A percentile compares a stretch with the other conserved stretches of the same genome.
Conservation (phyloP, 1,284 basidiomycete species). For the Taiwanofungus camphoratus region DNA sequence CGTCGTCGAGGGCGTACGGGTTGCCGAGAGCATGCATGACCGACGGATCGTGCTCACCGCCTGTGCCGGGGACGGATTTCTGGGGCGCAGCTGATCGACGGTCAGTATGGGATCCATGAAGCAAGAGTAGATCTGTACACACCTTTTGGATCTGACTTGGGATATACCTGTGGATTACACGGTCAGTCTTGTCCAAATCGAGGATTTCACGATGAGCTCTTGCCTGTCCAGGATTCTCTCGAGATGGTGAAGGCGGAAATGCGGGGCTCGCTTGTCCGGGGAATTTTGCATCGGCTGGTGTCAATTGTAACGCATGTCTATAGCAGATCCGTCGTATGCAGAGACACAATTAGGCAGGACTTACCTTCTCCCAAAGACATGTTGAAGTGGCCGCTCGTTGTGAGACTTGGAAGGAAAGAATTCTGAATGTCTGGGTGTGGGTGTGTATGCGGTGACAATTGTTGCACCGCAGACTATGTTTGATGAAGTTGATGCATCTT, state of each 20-base stretch:
- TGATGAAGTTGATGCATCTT: too few species aligned
- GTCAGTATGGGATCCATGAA: too few species aligned
- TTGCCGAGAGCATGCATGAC: slow-evolving; percentile 16
- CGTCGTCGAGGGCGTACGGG: slow-evolving; percentile 20
- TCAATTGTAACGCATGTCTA: neutral
- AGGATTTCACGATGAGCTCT: neutral
- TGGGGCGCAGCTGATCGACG: slow-evolving; percentile 19
- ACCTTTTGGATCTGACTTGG: slow-evolving; percentile 25
- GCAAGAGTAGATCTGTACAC: neutral
- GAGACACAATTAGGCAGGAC: too few species aligned
- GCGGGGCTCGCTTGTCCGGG: slow-evolving; percentile 18
- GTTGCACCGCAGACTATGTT: too few species aligned
- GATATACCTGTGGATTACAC: slow-evolving; percentile 19
- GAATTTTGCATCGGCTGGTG: slow-evolving; percentile 25
- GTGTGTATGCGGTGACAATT: neutral
- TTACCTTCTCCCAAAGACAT: slow-evolving; percentile 7
- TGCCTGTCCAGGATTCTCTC: slow-evolving; percentile 28
- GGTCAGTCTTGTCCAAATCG: neutral
- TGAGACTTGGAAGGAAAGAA: neutral
- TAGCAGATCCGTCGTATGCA: too few species aligned
- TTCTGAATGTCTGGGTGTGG: neutral
- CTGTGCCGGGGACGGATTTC: slow-evolving; percentile 24
- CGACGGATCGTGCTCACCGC: slow-evolving; percentile 15
- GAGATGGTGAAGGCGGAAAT: slow-evolving; percentile 24
- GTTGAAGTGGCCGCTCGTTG: neutral